Conservation (phyloP, 306 rosid genomes). For the Pachyrhizus erosus region DNA sequence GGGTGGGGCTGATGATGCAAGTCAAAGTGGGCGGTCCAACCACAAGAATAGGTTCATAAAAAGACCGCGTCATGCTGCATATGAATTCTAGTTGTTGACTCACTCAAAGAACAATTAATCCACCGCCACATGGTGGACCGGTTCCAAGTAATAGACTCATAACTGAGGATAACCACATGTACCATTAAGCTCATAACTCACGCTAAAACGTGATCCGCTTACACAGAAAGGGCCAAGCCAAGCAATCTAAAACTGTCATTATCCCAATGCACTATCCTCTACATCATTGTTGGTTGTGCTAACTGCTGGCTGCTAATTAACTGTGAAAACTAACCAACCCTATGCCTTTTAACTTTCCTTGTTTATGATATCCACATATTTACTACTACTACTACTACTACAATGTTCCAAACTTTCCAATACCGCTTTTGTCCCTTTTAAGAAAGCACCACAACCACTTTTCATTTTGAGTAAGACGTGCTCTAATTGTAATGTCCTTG, state of each 20-base stretch:
- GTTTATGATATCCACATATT: too few species aligned
- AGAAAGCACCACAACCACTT: slow-evolving; percentile 47
- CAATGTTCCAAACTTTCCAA: slow-evolving; percentile 5
- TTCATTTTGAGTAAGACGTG: slow-evolving; percentile 5
- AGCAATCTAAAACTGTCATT: background rate
- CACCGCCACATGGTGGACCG: background rate
- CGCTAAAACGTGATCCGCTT: background rate
- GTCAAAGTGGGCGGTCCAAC: background rate
- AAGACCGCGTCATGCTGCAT: slow-evolving; percentile 7
- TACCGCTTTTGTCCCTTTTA: slow-evolving; percentile 7
- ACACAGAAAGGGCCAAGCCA: background rate
- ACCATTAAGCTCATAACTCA: background rate
- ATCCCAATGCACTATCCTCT: background rate
- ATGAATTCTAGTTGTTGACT: background rate
- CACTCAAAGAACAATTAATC: background rate
- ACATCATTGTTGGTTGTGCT: background rate
- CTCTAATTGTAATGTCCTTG: background rate
- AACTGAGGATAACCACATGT: background rate
- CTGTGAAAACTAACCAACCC: too few species aligned
- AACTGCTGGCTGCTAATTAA: too few species aligned
- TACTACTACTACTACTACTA: too few species aligned
- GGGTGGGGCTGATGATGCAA: background rate
- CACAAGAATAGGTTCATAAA: background rate
- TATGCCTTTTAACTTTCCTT: too few species aligned
- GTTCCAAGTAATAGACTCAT: background rate